Conservation (phyloP, 164 flowering plant species). For the Houttuynia cordata region DNA sequence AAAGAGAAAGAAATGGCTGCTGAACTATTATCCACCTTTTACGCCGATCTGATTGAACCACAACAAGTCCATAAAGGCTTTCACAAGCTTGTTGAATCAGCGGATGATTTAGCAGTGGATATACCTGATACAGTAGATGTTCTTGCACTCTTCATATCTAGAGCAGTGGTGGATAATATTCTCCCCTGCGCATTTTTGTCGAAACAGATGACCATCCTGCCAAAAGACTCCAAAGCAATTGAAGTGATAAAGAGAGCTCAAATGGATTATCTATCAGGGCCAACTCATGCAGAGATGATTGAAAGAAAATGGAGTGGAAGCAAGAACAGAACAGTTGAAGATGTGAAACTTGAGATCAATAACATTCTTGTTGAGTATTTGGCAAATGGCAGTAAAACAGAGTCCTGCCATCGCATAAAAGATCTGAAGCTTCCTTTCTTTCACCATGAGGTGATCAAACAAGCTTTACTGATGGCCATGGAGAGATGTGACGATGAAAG, state of each 20-base stretch:
- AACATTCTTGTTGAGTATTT: conserved; percentile 51
- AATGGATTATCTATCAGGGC: conserved; percentile 63
- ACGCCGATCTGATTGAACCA: conserved; percentile 54
- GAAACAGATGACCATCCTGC: conserved; percentile 26
- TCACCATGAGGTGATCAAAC: conserved; percentile 73
- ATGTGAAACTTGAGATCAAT: conserved; percentile 45
- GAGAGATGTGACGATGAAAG: conserved; percentile 44
- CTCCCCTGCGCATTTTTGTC: conserved; percentile 74
- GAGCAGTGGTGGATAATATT: conserved; percentile 81
- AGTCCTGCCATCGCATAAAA: conserved; percentile 71
- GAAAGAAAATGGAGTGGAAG: conserved; percentile 73
- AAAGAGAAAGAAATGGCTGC: conserved; percentile 83
- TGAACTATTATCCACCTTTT: conserved; percentile 52
- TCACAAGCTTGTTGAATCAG: conserved; percentile 41
- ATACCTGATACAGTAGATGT: conserved; percentile 69
- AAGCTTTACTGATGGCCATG: conserved; percentile 63
- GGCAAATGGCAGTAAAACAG: conserved; percentile 53
- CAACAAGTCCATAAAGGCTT: conserved; percentile 61
- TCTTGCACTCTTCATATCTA: conserved; percentile 61
- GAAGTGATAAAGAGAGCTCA: conserved; percentile 55
- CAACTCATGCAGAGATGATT: conserved; percentile 60
- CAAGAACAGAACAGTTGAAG: conserved; percentile 57
- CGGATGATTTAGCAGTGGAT: conserved; percentile 74
- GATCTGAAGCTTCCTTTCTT: conserved; percentile 68
- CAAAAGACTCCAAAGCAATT: conserved; percentile 42